A percentile compares a stretch with the other conserved stretches of the same genome.
Evolutionary conservation across 768 basidiomycete genomes (phyloP).

Genomic region (Scleroderma bovista): DNA sequence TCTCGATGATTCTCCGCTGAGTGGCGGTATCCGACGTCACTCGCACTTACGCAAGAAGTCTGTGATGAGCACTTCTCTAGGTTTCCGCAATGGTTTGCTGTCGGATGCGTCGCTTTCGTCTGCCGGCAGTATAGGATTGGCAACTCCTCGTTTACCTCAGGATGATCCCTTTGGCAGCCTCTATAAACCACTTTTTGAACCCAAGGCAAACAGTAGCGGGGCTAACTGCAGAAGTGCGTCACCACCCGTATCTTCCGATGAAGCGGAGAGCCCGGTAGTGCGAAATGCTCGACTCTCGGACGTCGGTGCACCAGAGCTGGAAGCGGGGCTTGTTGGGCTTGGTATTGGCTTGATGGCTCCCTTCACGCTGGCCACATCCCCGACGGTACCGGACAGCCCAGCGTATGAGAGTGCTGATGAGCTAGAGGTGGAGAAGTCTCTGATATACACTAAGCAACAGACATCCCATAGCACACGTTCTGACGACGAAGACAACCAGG

Average conservation of each 20-base stretch:
- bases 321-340: conserved; percentile 34
- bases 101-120: conserved; percentile 28
- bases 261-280: conserved; percentile 49
- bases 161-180: conserved; percentile 45
- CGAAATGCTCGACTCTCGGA: conserved; percentile 22
- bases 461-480: too few species aligned
- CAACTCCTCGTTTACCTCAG: conserved; percentile 23
- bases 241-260: conserved; percentile 20
- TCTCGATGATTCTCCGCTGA: conserved; percentile 45
- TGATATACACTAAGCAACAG: conserved; percentile 7
- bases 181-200: conserved; percentile 31
- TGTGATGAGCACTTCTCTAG: conserved; percentile 21
- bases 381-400: conserved; percentile 18
- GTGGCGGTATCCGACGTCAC: conserved; percentile 26
- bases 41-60: conserved; percentile 23
- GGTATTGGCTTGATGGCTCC: conserved; percentile 46
- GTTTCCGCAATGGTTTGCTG: conserved; percentile 23
- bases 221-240: conserved; percentile 12
- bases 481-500: background rate
- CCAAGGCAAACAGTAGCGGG: conserved; percentile 7
- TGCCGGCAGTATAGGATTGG: conserved; percentile 12
- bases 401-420: conserved; percentile 24
- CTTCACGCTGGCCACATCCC: conserved; percentile 42
- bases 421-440: conserved; percentile 29
- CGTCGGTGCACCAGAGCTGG: conserved; percentile 22